Percentiles rank a stretch among this genome's conserved stretches.
Conservation (phyloP, 768 basidiomycete genomes). For the Fistulinella prunicolor region DNA sequence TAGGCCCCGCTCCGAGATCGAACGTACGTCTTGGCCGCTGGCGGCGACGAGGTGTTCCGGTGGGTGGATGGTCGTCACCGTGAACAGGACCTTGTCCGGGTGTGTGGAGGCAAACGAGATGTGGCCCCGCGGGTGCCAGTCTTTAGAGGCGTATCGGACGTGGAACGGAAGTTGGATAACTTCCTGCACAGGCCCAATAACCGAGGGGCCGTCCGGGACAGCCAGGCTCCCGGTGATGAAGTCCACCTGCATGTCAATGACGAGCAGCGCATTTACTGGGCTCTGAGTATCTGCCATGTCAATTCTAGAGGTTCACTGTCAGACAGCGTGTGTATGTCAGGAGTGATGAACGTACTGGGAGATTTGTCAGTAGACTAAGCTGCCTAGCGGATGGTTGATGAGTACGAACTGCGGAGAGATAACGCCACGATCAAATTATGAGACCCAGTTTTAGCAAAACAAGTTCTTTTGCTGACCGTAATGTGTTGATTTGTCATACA, state of each 20-base stretch:
- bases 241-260: constrained; percentile 83
- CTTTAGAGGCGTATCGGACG: constrained; percentile 51
- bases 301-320: background rate
- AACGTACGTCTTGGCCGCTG: constrained; percentile 17
- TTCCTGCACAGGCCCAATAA: constrained; percentile 54
- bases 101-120: constrained; percentile 67
- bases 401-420: too few species aligned
- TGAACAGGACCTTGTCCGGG: constrained; percentile 35
- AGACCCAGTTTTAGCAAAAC: too few species aligned
- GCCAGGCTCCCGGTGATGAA: constrained; percentile 76
- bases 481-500: too few species aligned
- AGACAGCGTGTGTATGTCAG: background rate
- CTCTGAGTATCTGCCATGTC: constrained; percentile 14
- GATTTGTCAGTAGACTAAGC: too few species aligned
- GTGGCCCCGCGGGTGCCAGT: constrained; percentile 60
- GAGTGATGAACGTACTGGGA: background rate
- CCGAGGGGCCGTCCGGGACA: constrained; percentile 55
- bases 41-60: constrained; percentile 33
- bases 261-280: constrained; percentile 48
- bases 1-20: constrained; percentile 24
- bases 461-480: too few species aligned
- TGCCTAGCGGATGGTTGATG: too few species aligned
- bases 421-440: background rate
- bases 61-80: constrained; percentile 37
- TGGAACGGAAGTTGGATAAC: constrained; percentile 58